phyloP scores from a whole-genome alignment of 139 green algal genomes.

The Zygnema cylindricum region DNA sequence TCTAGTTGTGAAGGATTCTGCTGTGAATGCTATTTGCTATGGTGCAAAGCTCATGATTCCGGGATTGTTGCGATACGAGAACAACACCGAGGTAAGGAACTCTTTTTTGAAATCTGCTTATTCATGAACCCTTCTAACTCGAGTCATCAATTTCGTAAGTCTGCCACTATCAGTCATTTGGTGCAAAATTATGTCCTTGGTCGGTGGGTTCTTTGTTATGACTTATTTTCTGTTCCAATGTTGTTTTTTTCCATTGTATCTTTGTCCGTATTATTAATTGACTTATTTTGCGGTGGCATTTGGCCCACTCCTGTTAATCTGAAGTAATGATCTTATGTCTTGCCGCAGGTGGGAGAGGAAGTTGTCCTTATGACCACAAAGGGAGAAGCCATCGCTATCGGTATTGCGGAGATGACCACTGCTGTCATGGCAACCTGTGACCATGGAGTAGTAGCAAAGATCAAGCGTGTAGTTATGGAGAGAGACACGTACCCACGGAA shows the following conservation, averaged over 20 bases:
- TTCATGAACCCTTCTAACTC: too few species aligned
- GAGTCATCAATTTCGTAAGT: too few species aligned
- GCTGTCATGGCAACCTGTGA: constrained; percentile 93
- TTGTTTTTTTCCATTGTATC: too few species aligned
- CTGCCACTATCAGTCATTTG: too few species aligned
- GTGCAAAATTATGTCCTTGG: too few species aligned
- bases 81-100: constrained; percentile 63
- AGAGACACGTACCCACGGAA: constrained; percentile 96
- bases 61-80: constrained; percentile 80
- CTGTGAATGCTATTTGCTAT: constrained; percentile 99
- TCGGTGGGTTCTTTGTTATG: too few species aligned
- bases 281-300: too few species aligned
- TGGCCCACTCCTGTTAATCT: too few species aligned
- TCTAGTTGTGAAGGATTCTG: constrained; percentile 95
- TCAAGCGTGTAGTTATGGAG: constrained; percentile 99
- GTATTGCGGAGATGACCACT: constrained; percentile 95
- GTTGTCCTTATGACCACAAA: constrained; percentile 99
- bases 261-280: too few species aligned
- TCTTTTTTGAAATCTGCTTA: too few species aligned
- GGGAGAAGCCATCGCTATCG: constrained; percentile 95
- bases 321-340: too few species aligned
- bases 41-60: constrained; percentile 99
- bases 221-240: too few species aligned
- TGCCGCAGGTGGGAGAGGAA: constrained; percentile 95
- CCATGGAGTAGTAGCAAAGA: constrained; percentile 94